Conservation (phyloP, 352 stramenopile species). For the Globisporangium carolinianum region DNA sequence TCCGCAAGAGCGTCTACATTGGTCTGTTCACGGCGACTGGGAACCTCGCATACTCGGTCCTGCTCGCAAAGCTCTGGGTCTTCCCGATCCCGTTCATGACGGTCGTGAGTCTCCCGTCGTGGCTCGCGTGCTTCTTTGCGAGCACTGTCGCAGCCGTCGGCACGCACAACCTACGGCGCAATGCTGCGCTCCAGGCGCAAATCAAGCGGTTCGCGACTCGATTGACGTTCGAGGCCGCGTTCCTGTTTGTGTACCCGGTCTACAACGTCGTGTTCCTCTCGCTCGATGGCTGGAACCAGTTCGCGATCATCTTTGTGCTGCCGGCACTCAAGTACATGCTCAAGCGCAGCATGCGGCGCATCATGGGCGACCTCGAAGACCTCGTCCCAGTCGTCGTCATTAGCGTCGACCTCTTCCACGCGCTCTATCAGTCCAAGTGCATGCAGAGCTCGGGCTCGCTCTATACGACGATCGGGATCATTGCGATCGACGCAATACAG, state of each 20-base stretch:
- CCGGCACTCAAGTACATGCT: conserved; percentile 5
- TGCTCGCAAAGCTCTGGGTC: conserved; percentile 4
- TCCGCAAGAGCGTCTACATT: not conserved
- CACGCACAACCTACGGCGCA: conserved; percentile 10
- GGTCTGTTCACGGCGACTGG: too few species aligned
- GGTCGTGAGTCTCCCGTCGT: not conserved
- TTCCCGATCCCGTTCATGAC: conserved; percentile 9
- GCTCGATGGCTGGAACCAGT: conserved; percentile 2
- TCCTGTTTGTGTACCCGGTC: conserved; percentile 2
- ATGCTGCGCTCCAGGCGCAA: conserved; percentile 1
- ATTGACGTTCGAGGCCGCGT: not conserved
- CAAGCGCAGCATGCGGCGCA: not conserved
- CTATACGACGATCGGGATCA: conserved; percentile 17
- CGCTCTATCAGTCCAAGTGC: conserved; percentile 13
- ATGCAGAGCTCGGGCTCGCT: conserved; percentile 10
- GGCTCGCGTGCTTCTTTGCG: conserved; percentile 1
- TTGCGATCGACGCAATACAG: conserved; percentile 2
- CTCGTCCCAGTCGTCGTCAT: not conserved
- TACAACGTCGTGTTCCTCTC: conserved; percentile 4
- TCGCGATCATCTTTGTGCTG: conserved; percentile 7
- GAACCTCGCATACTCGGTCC: not conserved
- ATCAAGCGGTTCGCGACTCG: not conserved
- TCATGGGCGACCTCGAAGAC: conserved; percentile 7
- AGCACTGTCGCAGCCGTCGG: not conserved
- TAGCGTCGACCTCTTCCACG: conserved; percentile 9